These are phyloP conservation scores for Microdochium nivale DNA, from an alignment of 2,329 filamentous ascomycete species.

Conservation along the genomic window DNA sequence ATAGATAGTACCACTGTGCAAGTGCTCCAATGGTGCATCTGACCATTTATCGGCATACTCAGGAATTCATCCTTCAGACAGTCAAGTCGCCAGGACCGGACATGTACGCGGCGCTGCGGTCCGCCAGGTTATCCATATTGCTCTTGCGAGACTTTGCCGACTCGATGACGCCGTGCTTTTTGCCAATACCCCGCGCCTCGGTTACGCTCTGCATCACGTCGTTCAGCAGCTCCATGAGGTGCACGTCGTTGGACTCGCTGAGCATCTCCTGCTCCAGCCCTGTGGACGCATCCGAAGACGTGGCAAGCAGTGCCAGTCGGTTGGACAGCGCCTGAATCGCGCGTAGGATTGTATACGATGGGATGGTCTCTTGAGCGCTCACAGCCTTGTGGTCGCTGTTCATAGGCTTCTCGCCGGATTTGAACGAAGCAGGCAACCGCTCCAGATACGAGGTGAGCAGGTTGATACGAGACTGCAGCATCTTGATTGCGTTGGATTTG, in stretches of 20 bases:
- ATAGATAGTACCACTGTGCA: too few species aligned
- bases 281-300: conserved; percentile 49
- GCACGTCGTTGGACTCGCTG: conserved; percentile 76
- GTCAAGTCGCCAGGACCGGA: conserved; percentile 15
- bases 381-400: conserved; percentile 17
- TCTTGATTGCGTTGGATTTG: conserved; percentile 88
- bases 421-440: conserved; percentile 57
- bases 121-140: conserved; percentile 9
- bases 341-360: conserved; percentile 69
- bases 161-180: conserved; percentile 60
- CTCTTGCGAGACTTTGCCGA: conserved; percentile 17
- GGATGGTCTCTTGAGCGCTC: conserved; percentile 28
- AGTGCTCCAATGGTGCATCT: too few species aligned
- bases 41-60: too few species aligned
- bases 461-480: conserved; percentile 71
- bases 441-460: conserved; percentile 71
- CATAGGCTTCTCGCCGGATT: conserved; percentile 32
- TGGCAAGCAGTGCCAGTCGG: conserved; percentile 73
- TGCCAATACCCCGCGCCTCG: conserved; percentile 64
- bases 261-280: conserved; percentile 60
- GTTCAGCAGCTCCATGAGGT: conserved; percentile 67
- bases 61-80: conserved; percentile 8
- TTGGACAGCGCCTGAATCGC: conserved; percentile 81
- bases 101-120: conserved; percentile 9
- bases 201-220: conserved; percentile 65